These are phyloP conservation scores for Ogataea nakhonphanomensis DNA, from an alignment of 805 yeast genomes.

Conservation along the genomic window DNA sequence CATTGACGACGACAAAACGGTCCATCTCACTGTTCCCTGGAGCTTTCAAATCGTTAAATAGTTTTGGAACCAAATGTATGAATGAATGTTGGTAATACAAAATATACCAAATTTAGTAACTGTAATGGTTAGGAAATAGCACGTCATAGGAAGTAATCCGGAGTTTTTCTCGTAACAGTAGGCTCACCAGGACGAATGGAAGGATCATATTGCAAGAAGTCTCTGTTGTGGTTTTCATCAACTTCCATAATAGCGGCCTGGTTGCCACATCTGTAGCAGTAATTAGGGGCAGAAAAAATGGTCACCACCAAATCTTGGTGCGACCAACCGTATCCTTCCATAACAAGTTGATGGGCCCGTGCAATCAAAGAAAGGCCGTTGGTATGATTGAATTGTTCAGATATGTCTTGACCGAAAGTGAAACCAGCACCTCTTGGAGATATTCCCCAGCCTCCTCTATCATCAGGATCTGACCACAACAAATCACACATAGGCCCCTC, in stretches of 20 bases:
- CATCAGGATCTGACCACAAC: constrained; percentile 97
- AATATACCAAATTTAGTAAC: constrained; percentile 10
- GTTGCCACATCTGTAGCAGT: constrained; percentile 96
- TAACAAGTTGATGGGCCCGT: constrained; percentile 95
- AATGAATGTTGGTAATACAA: constrained; percentile 11
- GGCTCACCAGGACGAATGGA: constrained; percentile 98
- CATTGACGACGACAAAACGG: constrained; percentile 78
- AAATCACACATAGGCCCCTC: constrained; percentile 98
- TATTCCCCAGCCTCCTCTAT: constrained; percentile 97
- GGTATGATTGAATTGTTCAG: constrained; percentile 90
- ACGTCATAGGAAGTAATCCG: constrained; percentile 83
- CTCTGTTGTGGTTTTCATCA: constrained; percentile 88
- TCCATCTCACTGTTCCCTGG: constrained; percentile 79
- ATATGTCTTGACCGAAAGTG: constrained; percentile 94
- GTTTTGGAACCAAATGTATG: constrained; percentile 2
- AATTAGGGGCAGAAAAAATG: constrained; percentile 92
- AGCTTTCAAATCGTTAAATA: constrained; percentile 72
- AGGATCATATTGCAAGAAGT: constrained; percentile 93
- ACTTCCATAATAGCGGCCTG: constrained; percentile 99
- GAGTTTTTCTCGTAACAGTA: constrained; percentile 92
- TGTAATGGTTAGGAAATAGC: constrained; percentile 4
- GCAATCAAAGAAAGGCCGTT: constrained; percentile 83
- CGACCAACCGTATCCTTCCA: constrained; percentile 96
- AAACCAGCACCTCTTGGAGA: constrained; percentile 98
- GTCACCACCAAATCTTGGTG: constrained; percentile 94